These are phyloP conservation scores for Herpetospermum pedunculosum DNA, from an alignment of 306 rosid species.

Conservation along the genomic window DNA sequence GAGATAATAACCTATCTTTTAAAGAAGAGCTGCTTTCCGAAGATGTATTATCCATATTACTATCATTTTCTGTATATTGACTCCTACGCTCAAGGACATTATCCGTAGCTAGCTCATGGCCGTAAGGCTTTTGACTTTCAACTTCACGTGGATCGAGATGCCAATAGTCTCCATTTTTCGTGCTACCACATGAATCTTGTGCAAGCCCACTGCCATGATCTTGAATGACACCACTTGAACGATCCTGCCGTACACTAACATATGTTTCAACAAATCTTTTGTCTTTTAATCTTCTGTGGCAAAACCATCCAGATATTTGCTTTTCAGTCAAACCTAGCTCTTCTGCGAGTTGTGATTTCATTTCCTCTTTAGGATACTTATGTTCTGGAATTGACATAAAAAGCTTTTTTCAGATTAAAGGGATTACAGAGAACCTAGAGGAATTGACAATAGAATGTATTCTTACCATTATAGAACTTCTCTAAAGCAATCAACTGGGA, in stretches of 20 bases:
- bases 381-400: constrained; percentile 42
- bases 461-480: constrained; percentile 68
- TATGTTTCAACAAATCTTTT: constrained; percentile 55
- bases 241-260: constrained; percentile 78
- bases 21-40: constrained; percentile 84
- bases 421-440: constrained; percentile 3
- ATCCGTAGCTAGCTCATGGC: constrained; percentile 44
- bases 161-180: constrained; percentile 72
- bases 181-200: constrained; percentile 98
- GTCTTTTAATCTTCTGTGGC: constrained; percentile 96
- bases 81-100: constrained; percentile 33
- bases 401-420: constrained; percentile 5
- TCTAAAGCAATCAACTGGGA: constrained; percentile 73
- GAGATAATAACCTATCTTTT: constrained; percentile 49
- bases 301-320: constrained; percentile 98
- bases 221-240: constrained; percentile 76
- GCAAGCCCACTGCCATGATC: constrained; percentile 91
- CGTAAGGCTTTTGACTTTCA: constrained; percentile 65
- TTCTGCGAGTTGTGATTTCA: constrained; percentile 60
- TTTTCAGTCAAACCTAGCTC: constrained; percentile 75
- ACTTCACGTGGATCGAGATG: constrained; percentile 82
- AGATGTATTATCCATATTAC: constrained; percentile 59
- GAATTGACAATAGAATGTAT: constrained; percentile 10
- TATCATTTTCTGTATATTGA: constrained; percentile 36
- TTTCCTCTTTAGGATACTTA: constrained; percentile 87